Percentiles rank a stretch among this genome's conserved stretches.
Evolutionary conservation across 768 basidiomycete genomes (phyloP).

Genomic region (Lenzites betulinus): DNA sequence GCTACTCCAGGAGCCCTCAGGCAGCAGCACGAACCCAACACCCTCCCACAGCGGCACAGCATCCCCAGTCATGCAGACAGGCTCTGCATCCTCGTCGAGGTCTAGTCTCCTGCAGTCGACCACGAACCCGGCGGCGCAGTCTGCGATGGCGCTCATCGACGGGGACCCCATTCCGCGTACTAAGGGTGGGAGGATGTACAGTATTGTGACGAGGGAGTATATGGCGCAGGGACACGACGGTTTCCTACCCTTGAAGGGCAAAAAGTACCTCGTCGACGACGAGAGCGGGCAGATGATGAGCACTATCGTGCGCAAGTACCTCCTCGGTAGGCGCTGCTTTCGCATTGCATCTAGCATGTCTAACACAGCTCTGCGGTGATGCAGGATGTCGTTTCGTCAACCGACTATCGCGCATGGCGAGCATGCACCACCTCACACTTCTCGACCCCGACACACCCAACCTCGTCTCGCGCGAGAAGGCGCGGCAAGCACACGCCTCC

Average conservation of each 20-base stretch:
- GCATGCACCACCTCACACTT: constrained; percentile 31
- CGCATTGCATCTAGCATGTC: background rate
- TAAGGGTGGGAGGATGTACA: constrained; percentile 62
- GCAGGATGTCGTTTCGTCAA: constrained; percentile 77
- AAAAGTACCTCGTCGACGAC: constrained; percentile 74
- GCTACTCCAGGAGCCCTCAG: constrained; percentile 43
- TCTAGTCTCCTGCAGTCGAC: constrained; percentile 23
- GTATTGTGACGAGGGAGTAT: constrained; percentile 84
- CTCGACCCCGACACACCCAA: constrained; percentile 47
- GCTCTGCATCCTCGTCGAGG: constrained; percentile 23
- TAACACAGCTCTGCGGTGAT: background rate
- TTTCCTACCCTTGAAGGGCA: constrained; percentile 64
- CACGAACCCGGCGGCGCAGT: background rate
- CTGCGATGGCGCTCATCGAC: constrained; percentile 35
- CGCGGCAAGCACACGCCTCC: constrained; percentile 25
- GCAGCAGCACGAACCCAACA: constrained; percentile 21
- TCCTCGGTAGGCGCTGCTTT: constrained; percentile 57
- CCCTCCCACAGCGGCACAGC: constrained; percentile 24
- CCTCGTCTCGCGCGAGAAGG: constrained; percentile 51
- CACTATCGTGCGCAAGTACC: constrained; percentile 77
- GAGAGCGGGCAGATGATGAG: constrained; percentile 82
- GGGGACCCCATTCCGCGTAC: constrained; percentile 55
- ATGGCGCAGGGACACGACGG: constrained; percentile 87
- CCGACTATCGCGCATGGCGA: constrained; percentile 49
- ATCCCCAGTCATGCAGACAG: constrained; percentile 8